phyloP scores from a whole-genome alignment of 2,329 filamentous ascomycete genomes.

The Pezicula neosporulosa region DNA sequence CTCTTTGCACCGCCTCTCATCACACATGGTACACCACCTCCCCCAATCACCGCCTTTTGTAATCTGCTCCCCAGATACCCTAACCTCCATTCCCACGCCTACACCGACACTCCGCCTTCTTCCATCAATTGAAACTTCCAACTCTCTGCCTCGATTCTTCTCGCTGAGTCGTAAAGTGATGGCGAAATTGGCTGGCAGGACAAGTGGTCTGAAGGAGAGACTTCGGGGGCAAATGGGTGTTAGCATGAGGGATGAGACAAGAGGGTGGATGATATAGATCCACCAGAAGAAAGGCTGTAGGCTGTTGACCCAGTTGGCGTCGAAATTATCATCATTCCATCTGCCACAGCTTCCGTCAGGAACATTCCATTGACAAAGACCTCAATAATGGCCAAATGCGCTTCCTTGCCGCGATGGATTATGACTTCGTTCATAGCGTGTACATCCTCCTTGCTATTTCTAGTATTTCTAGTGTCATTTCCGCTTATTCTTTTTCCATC shows the following conservation, averaged over 20 bases:
- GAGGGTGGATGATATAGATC: conserved; percentile 94
- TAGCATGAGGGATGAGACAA: conserved; percentile 83
- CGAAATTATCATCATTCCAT: conserved; percentile 92
- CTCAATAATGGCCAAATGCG: conserved; percentile 88
- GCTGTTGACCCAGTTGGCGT: conserved; percentile 95
- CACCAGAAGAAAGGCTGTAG: conserved; percentile 89
- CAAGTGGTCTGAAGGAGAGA: conserved; percentile 86
- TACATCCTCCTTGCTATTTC: conserved; percentile 32
- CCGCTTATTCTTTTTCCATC: conserved; percentile 56
- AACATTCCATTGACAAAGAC: conserved; percentile 87
- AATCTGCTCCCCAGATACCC: conserved; percentile 84
- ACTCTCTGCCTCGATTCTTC: conserved; percentile 71
- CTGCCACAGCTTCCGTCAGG: conserved; percentile 88
- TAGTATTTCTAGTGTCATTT: conserved; percentile 11
- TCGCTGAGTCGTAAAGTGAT: conserved; percentile 79
- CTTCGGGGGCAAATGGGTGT: conserved; percentile 94
- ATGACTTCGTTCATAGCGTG: conserved; percentile 93
- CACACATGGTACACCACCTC: conserved; percentile 86
- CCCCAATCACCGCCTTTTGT: conserved; percentile 48
- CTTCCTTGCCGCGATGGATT: conserved; percentile 84
- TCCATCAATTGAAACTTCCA: conserved; percentile 79
- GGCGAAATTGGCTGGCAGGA: conserved; percentile 81
- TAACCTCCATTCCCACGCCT: conserved; percentile 75
- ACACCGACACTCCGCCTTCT: conserved; percentile 63
- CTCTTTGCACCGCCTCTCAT: conserved; percentile 55